Percentiles rank a stretch among this genome's conserved stretches.
These are phyloP conservation scores for Lentinula lateritia DNA, from an alignment of 768 basidiomycete species.

Conservation along the genomic window DNA sequence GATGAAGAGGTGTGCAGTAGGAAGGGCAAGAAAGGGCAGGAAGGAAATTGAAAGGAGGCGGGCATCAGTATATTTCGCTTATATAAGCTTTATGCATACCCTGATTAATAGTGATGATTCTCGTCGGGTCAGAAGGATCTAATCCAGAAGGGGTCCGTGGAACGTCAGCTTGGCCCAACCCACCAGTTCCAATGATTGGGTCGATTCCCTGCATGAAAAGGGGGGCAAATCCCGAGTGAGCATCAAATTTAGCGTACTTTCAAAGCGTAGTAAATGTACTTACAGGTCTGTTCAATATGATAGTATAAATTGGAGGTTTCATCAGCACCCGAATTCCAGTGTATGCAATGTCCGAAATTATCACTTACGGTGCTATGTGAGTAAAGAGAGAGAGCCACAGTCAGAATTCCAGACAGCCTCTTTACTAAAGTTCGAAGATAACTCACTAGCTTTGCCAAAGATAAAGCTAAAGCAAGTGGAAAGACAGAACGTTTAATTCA, in stretches of 20 bases:
- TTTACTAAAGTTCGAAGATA: neutral
- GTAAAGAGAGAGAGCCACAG: neutral
- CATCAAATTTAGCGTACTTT: too few species aligned
- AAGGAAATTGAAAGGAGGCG: too few species aligned
- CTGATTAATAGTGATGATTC: slow-evolving; percentile 2
- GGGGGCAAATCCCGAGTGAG: neutral
- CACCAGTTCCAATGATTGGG: slow-evolving; percentile 9
- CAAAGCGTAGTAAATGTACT: neutral
- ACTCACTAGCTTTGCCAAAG: neutral
- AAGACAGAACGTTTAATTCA: neutral
- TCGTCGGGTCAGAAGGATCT: slow-evolving; percentile 3
- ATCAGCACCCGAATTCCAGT: too few species aligned
- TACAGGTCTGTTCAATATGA: neutral
- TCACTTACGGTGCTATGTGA: neutral
- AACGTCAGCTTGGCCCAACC: neutral
- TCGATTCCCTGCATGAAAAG: slow-evolving; percentile 4
- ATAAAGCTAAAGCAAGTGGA: neutral
- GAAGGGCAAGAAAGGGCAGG: neutral
- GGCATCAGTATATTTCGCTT: too few species aligned
- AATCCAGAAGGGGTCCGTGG: slow-evolving; percentile 5
- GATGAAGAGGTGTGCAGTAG: too few species aligned
- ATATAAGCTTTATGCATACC: neutral
- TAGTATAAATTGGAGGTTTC: too few species aligned
- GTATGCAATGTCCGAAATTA: too few species aligned
- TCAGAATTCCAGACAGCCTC: neutral